Evolutionary conservation across 345 rosid species (phyloP).

Genomic region (Laguncularia racemosa): DNA sequence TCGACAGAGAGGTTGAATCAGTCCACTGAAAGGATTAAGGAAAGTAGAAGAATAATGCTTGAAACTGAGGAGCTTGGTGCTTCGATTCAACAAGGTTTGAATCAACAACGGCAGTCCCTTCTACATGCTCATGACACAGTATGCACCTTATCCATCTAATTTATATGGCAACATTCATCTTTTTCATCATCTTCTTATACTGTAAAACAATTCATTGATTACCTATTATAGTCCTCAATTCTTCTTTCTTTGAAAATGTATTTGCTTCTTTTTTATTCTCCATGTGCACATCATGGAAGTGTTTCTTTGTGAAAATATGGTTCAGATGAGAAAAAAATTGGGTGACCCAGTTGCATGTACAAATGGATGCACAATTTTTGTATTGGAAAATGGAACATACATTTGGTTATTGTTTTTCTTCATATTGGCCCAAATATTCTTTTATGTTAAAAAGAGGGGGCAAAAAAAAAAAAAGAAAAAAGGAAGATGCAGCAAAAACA

Average conservation of each 20-base stretch:
- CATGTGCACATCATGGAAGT: not conserved
- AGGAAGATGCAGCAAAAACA: not conserved
- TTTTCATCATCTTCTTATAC: too few species aligned
- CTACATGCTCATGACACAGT: conserved; percentile 46
- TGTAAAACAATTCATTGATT: too few species aligned
- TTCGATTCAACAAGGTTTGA: conserved; percentile 59
- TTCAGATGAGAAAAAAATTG: too few species aligned
- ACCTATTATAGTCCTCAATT: too few species aligned
- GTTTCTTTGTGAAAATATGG: not conserved
- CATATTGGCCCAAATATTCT: too few species aligned
- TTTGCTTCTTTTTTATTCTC: too few species aligned
- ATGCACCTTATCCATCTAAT: not conserved
- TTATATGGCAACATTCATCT: too few species aligned
- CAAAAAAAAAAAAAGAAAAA: too few species aligned
- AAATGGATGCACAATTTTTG: not conserved
- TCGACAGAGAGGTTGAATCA: conserved; percentile 51
- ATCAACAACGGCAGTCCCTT: conserved; percentile 54
- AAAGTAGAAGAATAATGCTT: conserved; percentile 53
- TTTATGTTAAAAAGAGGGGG: too few species aligned
- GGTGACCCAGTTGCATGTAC: not conserved
- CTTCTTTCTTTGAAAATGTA: too few species aligned
- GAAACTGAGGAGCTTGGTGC: conserved; percentile 72
- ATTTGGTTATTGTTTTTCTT: too few species aligned
- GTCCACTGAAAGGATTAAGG: conserved; percentile 47
- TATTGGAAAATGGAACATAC: not conserved